phyloP scores from a whole-genome alignment of 2,329 filamentous ascomycete genomes.

The Colletotrichum scovillei region DNA sequence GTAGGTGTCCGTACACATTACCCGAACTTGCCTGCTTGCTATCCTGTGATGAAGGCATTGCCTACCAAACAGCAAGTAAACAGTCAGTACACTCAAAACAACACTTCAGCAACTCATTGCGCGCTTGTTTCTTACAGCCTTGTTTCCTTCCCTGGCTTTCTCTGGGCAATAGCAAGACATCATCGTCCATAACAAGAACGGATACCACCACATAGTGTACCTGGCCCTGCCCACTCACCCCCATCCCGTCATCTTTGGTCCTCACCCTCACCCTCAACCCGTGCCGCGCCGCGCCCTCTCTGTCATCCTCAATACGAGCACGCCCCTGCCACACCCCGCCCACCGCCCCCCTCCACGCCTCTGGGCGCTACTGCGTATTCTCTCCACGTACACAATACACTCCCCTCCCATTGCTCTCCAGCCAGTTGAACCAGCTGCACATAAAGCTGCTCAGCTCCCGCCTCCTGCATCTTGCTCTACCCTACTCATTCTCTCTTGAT shows the following conservation, averaged over 20 bases:
- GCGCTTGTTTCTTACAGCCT: not conserved
- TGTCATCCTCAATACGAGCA: conserved; percentile 34
- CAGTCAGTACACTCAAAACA: not conserved
- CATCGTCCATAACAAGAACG: not conserved
- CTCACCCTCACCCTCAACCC: conserved; percentile 22
- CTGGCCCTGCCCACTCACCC: not conserved
- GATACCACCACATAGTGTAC: not conserved
- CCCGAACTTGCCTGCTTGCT: not conserved
- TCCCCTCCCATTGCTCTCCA: conserved; percentile 29
- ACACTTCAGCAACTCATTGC: not conserved
- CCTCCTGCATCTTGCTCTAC: conserved; percentile 27
- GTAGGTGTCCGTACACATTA: not conserved
- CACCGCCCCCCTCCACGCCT: conserved; percentile 32
- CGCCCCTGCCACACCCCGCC: conserved; percentile 34
- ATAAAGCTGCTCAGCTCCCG: conserved; percentile 40
- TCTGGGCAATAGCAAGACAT: conserved; percentile 2
- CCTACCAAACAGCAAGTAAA: not conserved
- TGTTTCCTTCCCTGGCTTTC: conserved; percentile 7
- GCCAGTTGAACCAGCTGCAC: conserved; percentile 23
- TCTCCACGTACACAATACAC: conserved; percentile 35
- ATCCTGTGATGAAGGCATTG: not conserved
- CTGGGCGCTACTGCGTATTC: conserved; percentile 31
- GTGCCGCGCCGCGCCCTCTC: conserved; percentile 12
- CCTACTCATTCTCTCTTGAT: conserved; percentile 29
- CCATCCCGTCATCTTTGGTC: not conserved